Percentiles rank a stretch among this genome's conserved stretches.
These are phyloP conservation scores for Fusarium sp. DNA, from an alignment of 2,329 filamentous ascomycete species.

Conservation along the genomic window DNA sequence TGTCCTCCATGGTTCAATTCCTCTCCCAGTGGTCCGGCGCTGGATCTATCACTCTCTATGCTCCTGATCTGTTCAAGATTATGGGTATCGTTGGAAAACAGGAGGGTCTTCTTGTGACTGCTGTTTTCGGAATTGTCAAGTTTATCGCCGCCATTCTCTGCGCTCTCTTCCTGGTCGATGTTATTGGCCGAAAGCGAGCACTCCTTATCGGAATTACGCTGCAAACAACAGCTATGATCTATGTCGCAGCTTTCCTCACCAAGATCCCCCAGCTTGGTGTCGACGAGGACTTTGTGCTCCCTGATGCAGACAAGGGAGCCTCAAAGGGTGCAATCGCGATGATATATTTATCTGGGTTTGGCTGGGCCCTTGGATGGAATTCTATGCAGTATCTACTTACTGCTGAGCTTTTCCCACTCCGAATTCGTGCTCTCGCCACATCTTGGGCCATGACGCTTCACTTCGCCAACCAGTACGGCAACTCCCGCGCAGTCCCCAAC, in stretches of 20 bases:
- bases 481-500: conserved; percentile 78
- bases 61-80: conserved; percentile 77
- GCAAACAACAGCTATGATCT: conserved; percentile 72
- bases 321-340: conserved; percentile 78
- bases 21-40: conserved; percentile 81
- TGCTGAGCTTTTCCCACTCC: conserved; percentile 80
- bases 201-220: conserved; percentile 71
- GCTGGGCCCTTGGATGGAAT: conserved; percentile 81
- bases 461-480: conserved; percentile 84
- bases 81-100: conserved; percentile 76
- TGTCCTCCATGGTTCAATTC: conserved; percentile 76
- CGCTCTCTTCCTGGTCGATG: conserved; percentile 83
- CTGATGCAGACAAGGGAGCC: conserved; percentile 62
- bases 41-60: conserved; percentile 81
- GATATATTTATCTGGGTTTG: conserved; percentile 77
- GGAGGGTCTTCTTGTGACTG: conserved; percentile 79
- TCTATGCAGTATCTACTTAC: conserved; percentile 83
- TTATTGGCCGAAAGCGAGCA: conserved; percentile 79
- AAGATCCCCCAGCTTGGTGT: conserved; percentile 70
- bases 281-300: conserved; percentile 62
- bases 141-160: conserved; percentile 75
- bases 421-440: conserved; percentile 77
- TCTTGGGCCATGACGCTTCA: conserved; percentile 82
- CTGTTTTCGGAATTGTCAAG: conserved; percentile 82
- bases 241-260: conserved; percentile 72